Evolutionary conservation across 2,329 filamentous ascomycete genomes (phyloP), one percentile per base, ranked within the genome.

Genomic region (Didymella exigua): DNA sequence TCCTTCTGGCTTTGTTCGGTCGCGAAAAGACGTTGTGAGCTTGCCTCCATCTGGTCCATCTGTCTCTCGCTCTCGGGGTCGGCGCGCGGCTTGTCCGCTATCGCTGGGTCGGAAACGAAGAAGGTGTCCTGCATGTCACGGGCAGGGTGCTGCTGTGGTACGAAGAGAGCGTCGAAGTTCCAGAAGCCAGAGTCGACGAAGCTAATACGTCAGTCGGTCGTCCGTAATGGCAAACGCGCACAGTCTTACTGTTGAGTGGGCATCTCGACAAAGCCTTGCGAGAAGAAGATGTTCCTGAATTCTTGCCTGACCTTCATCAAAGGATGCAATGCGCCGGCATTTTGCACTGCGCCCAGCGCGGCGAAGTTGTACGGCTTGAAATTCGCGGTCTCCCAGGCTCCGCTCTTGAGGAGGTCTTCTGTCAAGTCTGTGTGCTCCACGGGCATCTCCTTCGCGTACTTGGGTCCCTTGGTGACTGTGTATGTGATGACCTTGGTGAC

Each of bases 251-350:
- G 86, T 78, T 89, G 89, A 44, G 93, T 97, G 13, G 93, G 90
- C 95, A 99, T 98, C 81, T 99, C 95, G 70, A 93, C 88, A 80
- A 98, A 99, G 48, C 93, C 95, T 88, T 96, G 96, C 75, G 96
- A 92, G 79, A 99, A 98, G 86, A 99, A 99, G 74, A 99, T 97
- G 73, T 95, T 90, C 54, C 95, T 84, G 84, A 99, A 96, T 78
- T 98, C 95, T 68, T 91, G 86, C 66, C 95, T 89, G 68, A 98
- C 93, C 82, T 98, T 98, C 80, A 92, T 97, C 65, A 99, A 61
- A 4, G 80, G 80, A 67, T 82, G 80, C 60, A 82, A 62, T 31
- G 78, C 77, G 53, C 79, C 79, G 16, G 77, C 72, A 52, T 78
- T 73, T 80, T 71, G 88, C 37, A 86, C 72, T 83, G 89, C 71